A percentile compares a stretch with the other conserved stretches of the same genome.
Evolutionary conservation across 768 basidiomycete genomes (phyloP).

Genomic region (Boletus huronensis): DNA sequence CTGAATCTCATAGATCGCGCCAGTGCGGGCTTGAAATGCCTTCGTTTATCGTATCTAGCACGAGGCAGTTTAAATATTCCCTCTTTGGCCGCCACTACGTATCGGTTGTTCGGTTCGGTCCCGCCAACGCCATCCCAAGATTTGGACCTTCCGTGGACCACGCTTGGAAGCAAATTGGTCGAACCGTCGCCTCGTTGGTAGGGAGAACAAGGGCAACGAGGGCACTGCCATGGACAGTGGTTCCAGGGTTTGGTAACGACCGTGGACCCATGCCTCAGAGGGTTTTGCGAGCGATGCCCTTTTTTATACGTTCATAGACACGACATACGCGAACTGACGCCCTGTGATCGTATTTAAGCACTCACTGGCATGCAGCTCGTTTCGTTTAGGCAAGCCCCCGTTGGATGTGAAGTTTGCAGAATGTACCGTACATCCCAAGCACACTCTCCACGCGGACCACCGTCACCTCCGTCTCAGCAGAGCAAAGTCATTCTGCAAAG

Average conservation of each 20-base stretch:
- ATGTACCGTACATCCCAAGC: not conserved
- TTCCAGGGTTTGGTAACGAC: not conserved
- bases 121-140: no score
- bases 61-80: not conserved
- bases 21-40: not conserved
- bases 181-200: not conserved
- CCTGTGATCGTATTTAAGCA: not conserved
- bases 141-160: no score
- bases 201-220: not conserved
- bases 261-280: not conserved
- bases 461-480: not conserved
- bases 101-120: no score
- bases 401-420: not conserved
- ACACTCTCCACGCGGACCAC: not conserved
- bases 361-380: not conserved
- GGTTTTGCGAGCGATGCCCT: not conserved
- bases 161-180: not conserved
- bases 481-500: slow-evolving; percentile 14
- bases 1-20: not conserved
- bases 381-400: not conserved
- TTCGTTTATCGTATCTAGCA: not conserved
- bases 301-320: not conserved
- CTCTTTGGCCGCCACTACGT: not conserved
- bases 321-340: not conserved
- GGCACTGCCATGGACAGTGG: not conserved